Conservation (phyloP, 2,329 filamentous ascomycete genomes). For the Aspergillus fumigatiaffinis region DNA sequence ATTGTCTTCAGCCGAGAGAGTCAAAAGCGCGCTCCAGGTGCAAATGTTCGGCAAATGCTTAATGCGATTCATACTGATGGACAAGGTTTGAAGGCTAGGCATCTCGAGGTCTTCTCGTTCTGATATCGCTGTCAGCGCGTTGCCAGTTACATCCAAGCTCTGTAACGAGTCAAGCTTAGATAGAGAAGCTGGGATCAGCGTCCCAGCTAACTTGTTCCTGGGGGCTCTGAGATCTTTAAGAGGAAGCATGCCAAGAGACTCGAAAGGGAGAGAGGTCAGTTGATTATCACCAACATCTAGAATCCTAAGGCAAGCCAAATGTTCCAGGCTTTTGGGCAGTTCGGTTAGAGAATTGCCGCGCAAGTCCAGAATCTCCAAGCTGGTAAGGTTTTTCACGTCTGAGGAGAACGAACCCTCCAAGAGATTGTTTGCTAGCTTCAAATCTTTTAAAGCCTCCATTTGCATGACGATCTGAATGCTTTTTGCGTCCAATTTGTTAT, state of each 20-base stretch:
- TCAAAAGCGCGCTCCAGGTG: constrained; percentile 69
- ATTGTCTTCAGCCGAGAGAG: constrained; percentile 77
- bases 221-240: constrained; percentile 69
- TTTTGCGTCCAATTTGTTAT: constrained; percentile 73
- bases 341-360: constrained; percentile 73
- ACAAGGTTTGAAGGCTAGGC: constrained; percentile 69
- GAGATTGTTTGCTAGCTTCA: constrained; percentile 76
- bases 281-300: constrained; percentile 79
- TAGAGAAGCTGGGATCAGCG: constrained; percentile 63
- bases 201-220: constrained; percentile 73
- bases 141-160: constrained; percentile 71
- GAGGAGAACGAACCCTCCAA: constrained; percentile 65
- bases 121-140: constrained; percentile 59
- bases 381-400: constrained; percentile 59
- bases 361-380: constrained; percentile 76
- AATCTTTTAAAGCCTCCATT: constrained; percentile 67
- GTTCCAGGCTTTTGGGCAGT: constrained; percentile 64
- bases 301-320: constrained; percentile 65
- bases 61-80: constrained; percentile 77
- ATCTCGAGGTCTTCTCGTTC: constrained; percentile 54
- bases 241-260: constrained; percentile 62
- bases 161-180: constrained; percentile 63
- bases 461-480: constrained; percentile 70
- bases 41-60: constrained; percentile 67
- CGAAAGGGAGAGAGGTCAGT: constrained; percentile 67